These are phyloP conservation scores for Hymenoscyphus salicellus DNA, from an alignment of 2,329 filamentous ascomycete species.

Conservation along the genomic window DNA sequence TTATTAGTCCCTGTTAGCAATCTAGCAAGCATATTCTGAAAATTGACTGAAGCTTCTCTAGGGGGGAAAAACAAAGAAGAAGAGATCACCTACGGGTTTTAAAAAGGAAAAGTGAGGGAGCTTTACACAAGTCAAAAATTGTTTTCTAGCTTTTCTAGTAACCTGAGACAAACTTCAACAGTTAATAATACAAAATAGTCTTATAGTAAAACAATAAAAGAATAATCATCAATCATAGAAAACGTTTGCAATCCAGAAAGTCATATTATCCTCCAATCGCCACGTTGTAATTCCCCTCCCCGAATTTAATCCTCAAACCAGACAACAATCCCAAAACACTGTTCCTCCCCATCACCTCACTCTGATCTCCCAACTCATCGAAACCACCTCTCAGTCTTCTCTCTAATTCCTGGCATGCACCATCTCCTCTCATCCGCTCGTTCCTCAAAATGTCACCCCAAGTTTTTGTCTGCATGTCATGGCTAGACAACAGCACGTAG, in stretches of 20 bases:
- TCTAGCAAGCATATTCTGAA: too few relatives aligned
- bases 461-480: neutral
- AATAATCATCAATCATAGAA: neutral
- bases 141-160: neutral
- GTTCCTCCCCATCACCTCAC: conserved; percentile 6
- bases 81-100: too few relatives aligned
- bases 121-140: neutral
- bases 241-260: neutral
- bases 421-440: neutral
- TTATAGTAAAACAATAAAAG: conserved; percentile 1
- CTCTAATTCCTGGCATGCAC: conserved; percentile 3
- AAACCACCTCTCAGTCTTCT: neutral
- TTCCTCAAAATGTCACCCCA: neutral
- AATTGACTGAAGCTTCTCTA: too few relatives aligned
- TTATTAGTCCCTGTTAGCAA: too few relatives aligned
- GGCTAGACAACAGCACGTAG: neutral
- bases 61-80: too few relatives aligned
- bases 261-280: neutral
- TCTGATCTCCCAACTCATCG: neutral
- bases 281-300: neutral
- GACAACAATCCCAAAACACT: conserved; percentile 6
- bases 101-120: neutral
- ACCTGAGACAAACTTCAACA: neutral
- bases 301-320: neutral
- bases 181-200: conserved; percentile 1